Evolutionary conservation across 2,329 filamentous ascomycete genomes (phyloP), one percentile per base, ranked within the genome.

Genomic region (Pestalotiopsis sp.): DNA sequence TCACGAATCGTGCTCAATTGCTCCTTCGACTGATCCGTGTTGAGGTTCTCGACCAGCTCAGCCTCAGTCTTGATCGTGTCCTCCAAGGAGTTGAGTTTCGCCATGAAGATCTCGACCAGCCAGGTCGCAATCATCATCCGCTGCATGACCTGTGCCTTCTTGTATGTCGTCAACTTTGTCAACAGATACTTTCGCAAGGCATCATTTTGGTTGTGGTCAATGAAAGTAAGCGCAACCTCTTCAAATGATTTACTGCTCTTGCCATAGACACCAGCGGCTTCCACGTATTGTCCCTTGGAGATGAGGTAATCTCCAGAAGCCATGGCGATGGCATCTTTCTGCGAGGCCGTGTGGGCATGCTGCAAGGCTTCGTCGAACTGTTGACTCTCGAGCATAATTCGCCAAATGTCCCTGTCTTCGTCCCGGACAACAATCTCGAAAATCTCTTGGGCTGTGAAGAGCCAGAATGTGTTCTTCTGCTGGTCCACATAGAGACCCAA

Each of bases 171-270:
- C 39, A 99, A 84, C 80, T 97, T 98, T 0, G 94, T 93, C 25
- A 95, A 80, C 4, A 99, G 86, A 76, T 99, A 99, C 76, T 93
- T 95, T 62, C 95, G 90, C 72, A 99, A 81, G 1, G 96, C 95
- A 82, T 98, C 95, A 68, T 94, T 92, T 79, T 98, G 94, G 52
- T 91, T 91, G 71, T 93, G 92, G 80, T 98, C 95, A 72, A 99
- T 95, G 75, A 99, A 93, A 1, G 90, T 91, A 45, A 99, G 85
- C 25, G 95, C 95, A 60, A 99, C 95, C 77, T 99, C 94, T 78
- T 99, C 96, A 73, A 99, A 99, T 0, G 94, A 91, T 82, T 98
- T 98, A 78, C 93, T 98, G 81, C 96, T 98, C 79, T 94, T 94
- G 13, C 96, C 96, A 78, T 97, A 98, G 2, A 98, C 90, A 11